These are phyloP conservation scores for Chrysanthemum lavandulifolium DNA, from an alignment of 129 eudicot genomes.

Conservation along the genomic window DNA sequence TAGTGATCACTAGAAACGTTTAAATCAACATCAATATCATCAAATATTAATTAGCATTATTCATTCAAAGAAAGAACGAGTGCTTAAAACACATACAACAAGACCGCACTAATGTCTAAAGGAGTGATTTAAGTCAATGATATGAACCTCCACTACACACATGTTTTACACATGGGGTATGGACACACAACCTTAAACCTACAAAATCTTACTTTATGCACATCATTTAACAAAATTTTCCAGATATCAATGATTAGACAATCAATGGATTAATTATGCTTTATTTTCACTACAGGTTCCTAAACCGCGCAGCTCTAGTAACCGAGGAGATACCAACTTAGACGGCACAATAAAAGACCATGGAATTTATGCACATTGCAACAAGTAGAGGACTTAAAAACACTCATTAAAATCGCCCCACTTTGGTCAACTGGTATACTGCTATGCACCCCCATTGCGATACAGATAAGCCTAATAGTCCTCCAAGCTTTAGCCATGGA, in stretches of 20 bases:
- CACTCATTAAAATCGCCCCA: constrained; percentile 40
- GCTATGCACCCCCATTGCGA: constrained; percentile 44
- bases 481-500: constrained; percentile 65
- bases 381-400: constrained; percentile 48
- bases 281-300: constrained; percentile 27
- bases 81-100: not conserved
- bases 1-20: not conserved
- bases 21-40: not conserved
- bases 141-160: not conserved
- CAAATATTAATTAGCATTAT: not conserved
- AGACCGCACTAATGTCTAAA: not conserved
- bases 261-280: not conserved
- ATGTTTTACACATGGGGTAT: not conserved
- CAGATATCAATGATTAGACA: not conserved
- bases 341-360: constrained; percentile 19
- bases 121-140: not conserved
- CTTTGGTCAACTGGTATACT: constrained; percentile 50
- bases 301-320: constrained; percentile 35
- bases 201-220: too few species aligned
- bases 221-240: too few species aligned
- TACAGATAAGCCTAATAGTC: constrained; percentile 41
- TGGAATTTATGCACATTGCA: constrained; percentile 44
- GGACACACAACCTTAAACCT: not conserved
- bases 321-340: constrained; percentile 7
- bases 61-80: not conserved